Percentiles rank a stretch among this genome's conserved stretches.
These are phyloP conservation scores for Starmerella davenportii DNA, from an alignment of 805 yeast species.

Conservation along the genomic window DNA sequence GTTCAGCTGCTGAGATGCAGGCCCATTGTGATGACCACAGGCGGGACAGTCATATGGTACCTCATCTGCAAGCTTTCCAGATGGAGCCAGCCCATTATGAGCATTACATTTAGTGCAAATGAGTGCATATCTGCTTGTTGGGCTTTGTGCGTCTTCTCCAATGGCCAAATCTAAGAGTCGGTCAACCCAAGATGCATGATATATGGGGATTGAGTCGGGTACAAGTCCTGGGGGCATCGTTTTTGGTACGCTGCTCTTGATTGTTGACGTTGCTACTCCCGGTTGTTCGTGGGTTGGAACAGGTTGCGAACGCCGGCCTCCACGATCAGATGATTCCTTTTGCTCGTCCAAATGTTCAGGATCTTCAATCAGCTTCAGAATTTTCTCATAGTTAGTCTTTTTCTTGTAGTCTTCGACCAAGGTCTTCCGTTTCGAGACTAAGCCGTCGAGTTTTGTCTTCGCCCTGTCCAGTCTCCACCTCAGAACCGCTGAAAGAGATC, in stretches of 20 bases:
- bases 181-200: constrained; percentile 25
- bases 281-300: too few relatives aligned
- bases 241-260: neutral
- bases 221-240: neutral
- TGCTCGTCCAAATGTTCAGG: constrained; percentile 39
- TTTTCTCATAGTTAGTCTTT: constrained; percentile 55
- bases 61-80: constrained; percentile 34
- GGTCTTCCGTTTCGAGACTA: constrained; percentile 31
- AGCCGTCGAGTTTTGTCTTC: constrained; percentile 20
- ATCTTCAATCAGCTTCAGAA: constrained; percentile 53
- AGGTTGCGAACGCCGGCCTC: too few relatives aligned
- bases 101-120: constrained; percentile 47
- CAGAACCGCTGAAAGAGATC: constrained; percentile 9
- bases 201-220: constrained; percentile 4
- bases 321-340: too few relatives aligned
- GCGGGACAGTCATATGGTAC: constrained; percentile 46
- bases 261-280: too few relatives aligned
- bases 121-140: constrained; percentile 48
- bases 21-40: constrained; percentile 31
- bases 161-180: constrained; percentile 28
- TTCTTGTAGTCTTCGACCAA: constrained; percentile 52
- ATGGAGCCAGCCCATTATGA: constrained; percentile 74
- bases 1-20: neutral
- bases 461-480: constrained; percentile 16
- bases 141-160: constrained; percentile 48